Conservation (phyloP, 495 filamentous ascomycete genomes). For the Xylaria intraflava region DNA sequence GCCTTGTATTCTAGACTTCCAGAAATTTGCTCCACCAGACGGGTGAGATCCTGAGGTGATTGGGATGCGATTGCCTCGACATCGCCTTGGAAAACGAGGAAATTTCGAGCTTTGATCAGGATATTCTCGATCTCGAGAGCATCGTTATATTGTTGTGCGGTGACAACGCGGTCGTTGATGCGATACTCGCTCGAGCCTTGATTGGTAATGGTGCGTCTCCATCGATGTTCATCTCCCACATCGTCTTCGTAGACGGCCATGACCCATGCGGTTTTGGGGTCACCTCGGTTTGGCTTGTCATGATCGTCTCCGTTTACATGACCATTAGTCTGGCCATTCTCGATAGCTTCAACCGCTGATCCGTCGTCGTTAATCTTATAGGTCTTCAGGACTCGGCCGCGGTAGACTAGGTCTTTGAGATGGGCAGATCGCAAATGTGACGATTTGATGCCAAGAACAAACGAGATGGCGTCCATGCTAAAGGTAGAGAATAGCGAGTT, state of each 20-base stretch:
- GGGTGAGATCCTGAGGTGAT: slow-evolving; percentile 86
- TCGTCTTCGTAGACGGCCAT: slow-evolving; percentile 99
- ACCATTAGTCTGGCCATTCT: slow-evolving; percentile 50
- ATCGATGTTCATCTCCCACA: slow-evolving; percentile 87
- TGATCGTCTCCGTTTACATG: slow-evolving; percentile 49
- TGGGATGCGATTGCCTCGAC: slow-evolving; percentile 97
- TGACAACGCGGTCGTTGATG: slow-evolving; percentile 87
- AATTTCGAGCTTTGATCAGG: slow-evolving; percentile 94
- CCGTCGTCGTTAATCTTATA: slow-evolving; percentile 87
- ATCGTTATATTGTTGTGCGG: slow-evolving; percentile 87
- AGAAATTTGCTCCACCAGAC: slow-evolving; percentile 94
- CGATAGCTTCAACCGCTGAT: slow-evolving; percentile 52
- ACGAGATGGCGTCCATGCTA: slow-evolving; percentile 99
- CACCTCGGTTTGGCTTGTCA: slow-evolving; percentile 51
- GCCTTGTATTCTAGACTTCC: slow-evolving; percentile 92
- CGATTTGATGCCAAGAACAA: slow-evolving; percentile 97
- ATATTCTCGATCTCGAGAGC: slow-evolving; percentile 92
- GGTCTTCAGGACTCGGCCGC: slow-evolving; percentile 84
- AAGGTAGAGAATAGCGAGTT: neutral
- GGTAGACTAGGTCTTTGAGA: slow-evolving; percentile 90
- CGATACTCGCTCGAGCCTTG: slow-evolving; percentile 88
- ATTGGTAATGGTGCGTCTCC: slow-evolving; percentile 91
- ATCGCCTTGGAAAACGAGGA: slow-evolving; percentile 96
- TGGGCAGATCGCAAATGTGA: slow-evolving; percentile 94
- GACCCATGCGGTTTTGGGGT: slow-evolving; percentile 93